Evolutionary conservation across 441 rosid species (phyloP).

Genomic region (Populus hybrid): DNA sequence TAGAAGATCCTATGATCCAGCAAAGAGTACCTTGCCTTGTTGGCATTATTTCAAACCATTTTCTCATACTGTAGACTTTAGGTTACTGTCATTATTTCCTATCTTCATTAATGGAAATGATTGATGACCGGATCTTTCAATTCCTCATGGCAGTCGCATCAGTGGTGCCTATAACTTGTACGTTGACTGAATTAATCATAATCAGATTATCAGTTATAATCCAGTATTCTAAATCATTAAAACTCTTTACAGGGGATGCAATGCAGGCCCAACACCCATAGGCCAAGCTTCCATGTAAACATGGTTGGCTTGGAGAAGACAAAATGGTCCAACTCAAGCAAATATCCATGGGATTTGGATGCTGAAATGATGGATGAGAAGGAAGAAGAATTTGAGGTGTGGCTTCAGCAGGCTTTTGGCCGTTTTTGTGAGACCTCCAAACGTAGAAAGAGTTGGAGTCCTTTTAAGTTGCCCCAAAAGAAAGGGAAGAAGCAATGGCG

Average conservation of each 20-base stretch:
- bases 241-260: slow-evolving; percentile 74
- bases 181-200: not conserved
- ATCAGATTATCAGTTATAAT: not conserved
- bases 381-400: slow-evolving; percentile 81
- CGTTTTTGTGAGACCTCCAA: slow-evolving; percentile 83
- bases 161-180: not conserved
- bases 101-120: not conserved
- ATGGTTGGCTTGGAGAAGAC: slow-evolving; percentile 92
- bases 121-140: not conserved
- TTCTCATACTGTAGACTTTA: not conserved
- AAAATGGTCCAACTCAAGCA: slow-evolving; percentile 74
- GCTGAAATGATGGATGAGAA: slow-evolving; percentile 87
- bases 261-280: slow-evolving; percentile 91
- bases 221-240: not conserved
- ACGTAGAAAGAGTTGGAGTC: slow-evolving; percentile 97
- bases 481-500: slow-evolving; percentile 93
- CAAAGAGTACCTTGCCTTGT: not conserved
- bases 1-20: not conserved
- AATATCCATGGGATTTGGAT: slow-evolving; percentile 90
- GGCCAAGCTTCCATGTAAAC: slow-evolving; percentile 96
- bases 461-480: slow-evolving; percentile 83
- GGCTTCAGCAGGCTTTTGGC: slow-evolving; percentile 98
- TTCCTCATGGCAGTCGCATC: not conserved
- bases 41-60: not conserved
- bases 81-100: not conserved